Percentiles rank a stretch among this genome's conserved stretches.
Conservation (phyloP, 2,329 filamentous ascomycete genomes). For the Penicillium concentricum region DNA sequence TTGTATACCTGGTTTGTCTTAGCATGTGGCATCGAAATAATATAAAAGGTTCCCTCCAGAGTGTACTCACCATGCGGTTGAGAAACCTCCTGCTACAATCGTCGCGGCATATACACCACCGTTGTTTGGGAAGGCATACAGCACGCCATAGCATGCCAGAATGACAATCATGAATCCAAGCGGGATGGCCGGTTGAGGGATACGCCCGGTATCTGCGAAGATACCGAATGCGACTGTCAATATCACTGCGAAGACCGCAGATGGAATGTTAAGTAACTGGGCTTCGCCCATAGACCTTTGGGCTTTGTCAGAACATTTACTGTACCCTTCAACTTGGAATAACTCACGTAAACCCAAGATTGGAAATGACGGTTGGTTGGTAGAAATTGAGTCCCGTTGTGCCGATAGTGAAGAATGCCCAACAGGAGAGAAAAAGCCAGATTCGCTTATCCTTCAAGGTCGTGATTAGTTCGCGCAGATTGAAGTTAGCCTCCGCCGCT, state of each 20-base stretch:
- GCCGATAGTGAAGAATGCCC: neutral
- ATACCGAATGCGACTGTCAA: neutral
- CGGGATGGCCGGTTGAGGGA: neutral
- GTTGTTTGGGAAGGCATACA: neutral
- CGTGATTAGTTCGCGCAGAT: neutral
- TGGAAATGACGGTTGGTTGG: neutral
- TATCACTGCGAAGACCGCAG: neutral
- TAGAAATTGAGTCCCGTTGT: neutral
- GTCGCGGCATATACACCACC: neutral
- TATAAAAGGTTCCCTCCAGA: rapidly evolving
- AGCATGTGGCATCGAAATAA: neutral
- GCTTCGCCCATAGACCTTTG: neutral
- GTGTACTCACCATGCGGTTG: neutral
- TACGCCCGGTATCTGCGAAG: neutral
- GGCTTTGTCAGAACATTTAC: neutral
- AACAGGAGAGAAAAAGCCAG: neutral
- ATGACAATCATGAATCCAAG: neutral
- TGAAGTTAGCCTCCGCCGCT: neutral
- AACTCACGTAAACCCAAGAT: neutral
- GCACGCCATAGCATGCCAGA: neutral
- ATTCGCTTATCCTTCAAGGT: neutral
- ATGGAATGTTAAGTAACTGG: neutral
- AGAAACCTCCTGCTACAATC: neutral
- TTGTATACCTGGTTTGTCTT: neutral
- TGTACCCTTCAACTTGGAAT: too few relatives aligned